Percentiles rank a stretch among this genome's conserved stretches.
Evolutionary conservation across 208 protist species (phyloP).

Genomic region (Leishmania mexicana): DNA sequence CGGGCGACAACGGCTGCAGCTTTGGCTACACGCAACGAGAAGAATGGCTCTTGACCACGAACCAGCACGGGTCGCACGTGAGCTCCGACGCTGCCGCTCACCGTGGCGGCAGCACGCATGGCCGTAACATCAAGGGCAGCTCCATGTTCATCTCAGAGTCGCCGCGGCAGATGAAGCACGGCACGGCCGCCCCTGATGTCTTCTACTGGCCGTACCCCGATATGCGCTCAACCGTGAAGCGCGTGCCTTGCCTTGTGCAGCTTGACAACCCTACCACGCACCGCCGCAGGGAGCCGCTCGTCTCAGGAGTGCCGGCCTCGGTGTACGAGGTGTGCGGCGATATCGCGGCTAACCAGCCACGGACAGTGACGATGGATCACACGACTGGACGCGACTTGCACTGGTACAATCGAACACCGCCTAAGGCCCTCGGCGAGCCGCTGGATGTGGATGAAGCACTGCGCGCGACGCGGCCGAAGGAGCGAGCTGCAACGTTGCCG

Average conservation of each 20-base stretch:
- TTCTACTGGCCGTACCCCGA: slow-evolving; percentile 82
- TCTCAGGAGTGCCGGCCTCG: slow-evolving; percentile 49
- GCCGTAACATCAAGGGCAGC: slow-evolving; percentile 58
- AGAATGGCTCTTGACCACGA: not conserved
- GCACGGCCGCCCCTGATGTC: slow-evolving; percentile 62
- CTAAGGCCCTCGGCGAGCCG: slow-evolving; percentile 25
- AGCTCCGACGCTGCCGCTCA: not conserved
- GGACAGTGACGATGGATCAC: slow-evolving; percentile 56
- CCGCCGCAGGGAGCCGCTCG: slow-evolving; percentile 48
- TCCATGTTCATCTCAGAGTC: slow-evolving; percentile 71
- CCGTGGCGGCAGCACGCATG: slow-evolving; percentile 10
- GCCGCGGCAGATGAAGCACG: slow-evolving; percentile 30
- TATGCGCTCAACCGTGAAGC: slow-evolving; percentile 65
- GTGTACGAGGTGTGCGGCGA: slow-evolving; percentile 70
- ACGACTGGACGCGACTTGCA: slow-evolving; percentile 57
- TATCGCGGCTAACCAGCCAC: slow-evolving; percentile 44
- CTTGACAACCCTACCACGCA: slow-evolving; percentile 41
- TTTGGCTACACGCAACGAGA: slow-evolving; percentile 12
- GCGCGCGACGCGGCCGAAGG: slow-evolving; percentile 47
- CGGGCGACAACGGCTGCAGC: not conserved
- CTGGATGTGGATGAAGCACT: slow-evolving; percentile 58
- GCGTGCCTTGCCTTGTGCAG: slow-evolving; percentile 39
- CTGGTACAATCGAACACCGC: slow-evolving; percentile 48
- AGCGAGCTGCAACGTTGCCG: slow-evolving; percentile 38
- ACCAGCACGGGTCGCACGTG: slow-evolving; percentile 1